Evolutionary conservation across 768 basidiomycete species (phyloP).

Genomic region (Lyophyllum decastes): DNA sequence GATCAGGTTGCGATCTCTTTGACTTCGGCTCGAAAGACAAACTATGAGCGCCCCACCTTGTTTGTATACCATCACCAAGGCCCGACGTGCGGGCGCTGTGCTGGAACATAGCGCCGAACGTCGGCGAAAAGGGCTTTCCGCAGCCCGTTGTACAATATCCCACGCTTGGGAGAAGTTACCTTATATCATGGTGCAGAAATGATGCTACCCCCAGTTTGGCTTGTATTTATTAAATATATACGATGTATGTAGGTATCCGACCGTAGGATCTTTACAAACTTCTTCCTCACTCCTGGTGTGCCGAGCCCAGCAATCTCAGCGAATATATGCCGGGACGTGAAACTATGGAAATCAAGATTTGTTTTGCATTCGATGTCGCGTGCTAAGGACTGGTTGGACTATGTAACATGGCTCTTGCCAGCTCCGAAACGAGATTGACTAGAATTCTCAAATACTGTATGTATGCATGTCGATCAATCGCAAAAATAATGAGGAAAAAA

Average conservation of each 20-base stretch:
- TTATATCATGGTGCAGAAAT: neutral
- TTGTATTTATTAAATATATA: neutral
- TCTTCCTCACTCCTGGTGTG: no score
- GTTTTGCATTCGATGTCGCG: no score
- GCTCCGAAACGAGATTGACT: no score
- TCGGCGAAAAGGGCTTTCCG: neutral
- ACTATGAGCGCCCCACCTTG: neutral
- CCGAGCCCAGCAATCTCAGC: no score
- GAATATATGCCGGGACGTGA: no score
- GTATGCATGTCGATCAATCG: no score
- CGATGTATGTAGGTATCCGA: neutral
- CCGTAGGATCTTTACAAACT: neutral
- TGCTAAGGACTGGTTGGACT: no score
- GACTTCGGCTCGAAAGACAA: conserved; percentile 1
- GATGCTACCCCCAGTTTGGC: neutral
- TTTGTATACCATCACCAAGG: neutral
- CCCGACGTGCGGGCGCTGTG: neutral
- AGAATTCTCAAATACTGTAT: no score
- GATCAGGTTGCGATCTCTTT: no score
- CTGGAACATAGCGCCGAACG: neutral
- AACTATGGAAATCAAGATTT: no score
- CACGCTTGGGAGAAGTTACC: neutral
- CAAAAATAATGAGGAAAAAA: no score
- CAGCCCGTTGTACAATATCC: neutral
- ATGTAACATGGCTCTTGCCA: no score